These are phyloP conservation scores for Anthostomella pinea DNA, from an alignment of 2,329 filamentous ascomycete genomes.

Conservation along the genomic window DNA sequence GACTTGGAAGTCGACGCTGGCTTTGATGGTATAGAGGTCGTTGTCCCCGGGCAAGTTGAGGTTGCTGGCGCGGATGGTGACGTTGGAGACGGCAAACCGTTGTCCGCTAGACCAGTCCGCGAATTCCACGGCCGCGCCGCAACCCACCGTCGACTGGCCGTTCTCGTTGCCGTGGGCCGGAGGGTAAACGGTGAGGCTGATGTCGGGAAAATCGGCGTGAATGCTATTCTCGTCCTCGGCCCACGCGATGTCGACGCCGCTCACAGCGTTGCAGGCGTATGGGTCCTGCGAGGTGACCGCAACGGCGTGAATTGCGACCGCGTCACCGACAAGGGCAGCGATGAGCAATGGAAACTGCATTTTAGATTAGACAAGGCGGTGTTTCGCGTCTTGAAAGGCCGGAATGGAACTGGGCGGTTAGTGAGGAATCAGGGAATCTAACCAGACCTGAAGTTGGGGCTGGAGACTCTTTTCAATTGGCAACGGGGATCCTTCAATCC, in stretches of 20 bases:
- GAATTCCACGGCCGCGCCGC: constrained; percentile 18
- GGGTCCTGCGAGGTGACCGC: constrained; percentile 10
- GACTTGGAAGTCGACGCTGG: constrained; percentile 13
- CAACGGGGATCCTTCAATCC: too few species aligned
- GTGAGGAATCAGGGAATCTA: too few species aligned
- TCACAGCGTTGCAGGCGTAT: constrained; percentile 15
- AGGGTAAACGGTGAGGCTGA: constrained; percentile 1
- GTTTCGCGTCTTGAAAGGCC: too few species aligned
- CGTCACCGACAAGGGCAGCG: too few species aligned
- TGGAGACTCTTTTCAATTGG: too few species aligned
- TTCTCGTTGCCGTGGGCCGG: constrained; percentile 14
- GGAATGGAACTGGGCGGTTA: too few species aligned
- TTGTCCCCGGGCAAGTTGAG: constrained; percentile 11
- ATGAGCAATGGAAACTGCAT: too few species aligned
- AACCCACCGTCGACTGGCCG: constrained; percentile 12
- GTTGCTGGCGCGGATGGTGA: constrained; percentile 11
- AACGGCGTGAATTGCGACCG: constrained; percentile 13
- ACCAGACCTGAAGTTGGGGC: too few species aligned
- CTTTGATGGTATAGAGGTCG: constrained; percentile 7
- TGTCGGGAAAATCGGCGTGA: constrained; percentile 13
- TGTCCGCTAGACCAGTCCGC: constrained; percentile 10
- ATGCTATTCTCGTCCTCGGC: constrained; percentile 10
- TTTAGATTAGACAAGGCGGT: too few species aligned
- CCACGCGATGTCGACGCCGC: constrained; percentile 17
- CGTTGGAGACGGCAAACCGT: constrained; percentile 17